Base-by-base conservation (phyloP, 805 yeast genomes). In the Isabelozyma pseudorhagii region DNA sequence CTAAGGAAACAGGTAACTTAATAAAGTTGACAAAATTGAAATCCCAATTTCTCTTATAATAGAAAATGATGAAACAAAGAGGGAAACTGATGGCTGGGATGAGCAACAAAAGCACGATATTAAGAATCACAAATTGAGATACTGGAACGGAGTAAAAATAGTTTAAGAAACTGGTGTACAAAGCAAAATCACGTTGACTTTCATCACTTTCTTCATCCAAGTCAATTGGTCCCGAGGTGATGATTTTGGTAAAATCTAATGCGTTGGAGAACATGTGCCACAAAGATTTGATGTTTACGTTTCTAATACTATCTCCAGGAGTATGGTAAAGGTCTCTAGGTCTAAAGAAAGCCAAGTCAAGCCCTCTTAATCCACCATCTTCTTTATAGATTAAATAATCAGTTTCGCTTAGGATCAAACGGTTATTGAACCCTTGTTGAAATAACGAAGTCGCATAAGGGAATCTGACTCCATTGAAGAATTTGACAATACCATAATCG, bases 241-340 rank as follows among this genome's bases (percentile, higher is more conserved):
- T 57, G 17, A 74, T 71, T 1, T 60, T 56, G 1, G 82, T 70
- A 50, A 87, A 71, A 56, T 85, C 94, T 57, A 87, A 66, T 0
- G 96, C 74, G 47, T 81, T 84, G 4, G 84, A 77, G 36, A 88
- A 73, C 97, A 92, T 92, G 61, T 89, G 93, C 85, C 93, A 87
- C 43, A 92, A 68, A 0, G 96, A 85, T 42, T 79, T 84, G 51
- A 77, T 80, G 15, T 85, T 71, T 11, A 89, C 78, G 51, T 83
- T 82, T 45, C 76, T 72, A 43, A 88, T 85, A 44, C 80, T 80
- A 65, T 92, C 97, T 43, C 81, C 74, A 13, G 72, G 68, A 1
- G 97, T 92, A 62, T 92, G 97, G 58, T 92, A 92, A 40, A 88
- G 67, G 46, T 87, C 81, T 59, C 97, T 78, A 21, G 97, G 96